These are phyloP conservation scores for Setaria viridis DNA, from an alignment of 202 grass and related monocot species.

Conservation along the genomic window DNA sequence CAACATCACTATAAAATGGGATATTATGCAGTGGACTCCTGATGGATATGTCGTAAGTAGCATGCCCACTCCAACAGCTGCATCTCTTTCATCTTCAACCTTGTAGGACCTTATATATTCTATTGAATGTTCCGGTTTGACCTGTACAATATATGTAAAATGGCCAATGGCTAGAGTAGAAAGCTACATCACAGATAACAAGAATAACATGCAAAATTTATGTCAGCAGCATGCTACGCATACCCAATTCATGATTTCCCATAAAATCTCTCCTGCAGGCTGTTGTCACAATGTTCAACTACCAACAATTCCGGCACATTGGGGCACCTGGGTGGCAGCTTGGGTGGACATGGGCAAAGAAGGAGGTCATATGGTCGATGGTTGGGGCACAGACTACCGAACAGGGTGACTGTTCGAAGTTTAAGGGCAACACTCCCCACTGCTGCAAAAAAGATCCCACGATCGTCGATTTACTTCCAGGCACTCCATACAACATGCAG, in stretches of 20 bases:
- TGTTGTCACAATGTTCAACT: constrained; percentile 90
- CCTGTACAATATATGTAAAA: constrained; percentile 8
- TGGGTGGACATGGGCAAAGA: constrained; percentile 93
- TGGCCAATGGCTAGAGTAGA: background rate
- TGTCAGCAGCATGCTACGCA: background rate
- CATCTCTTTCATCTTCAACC: constrained; percentile 22
- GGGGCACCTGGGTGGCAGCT: constrained; percentile 82
- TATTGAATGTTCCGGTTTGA: constrained; percentile 6
- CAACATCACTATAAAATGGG: constrained; percentile 99
- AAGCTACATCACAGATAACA: constrained; percentile 20
- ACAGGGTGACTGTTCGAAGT: constrained; percentile 95
- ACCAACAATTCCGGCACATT: constrained; percentile 96
- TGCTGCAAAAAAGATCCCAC: constrained; percentile 82
- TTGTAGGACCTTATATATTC: constrained; percentile 11
- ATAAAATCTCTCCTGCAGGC: constrained; percentile 63
- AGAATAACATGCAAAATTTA: background rate
- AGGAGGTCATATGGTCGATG: constrained; percentile 99
- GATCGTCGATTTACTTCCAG: constrained; percentile 88
- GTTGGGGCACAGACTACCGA: constrained; percentile 82
- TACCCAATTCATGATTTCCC: background rate
- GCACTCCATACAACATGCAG: constrained; percentile 90
- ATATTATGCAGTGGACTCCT: constrained; percentile 91
- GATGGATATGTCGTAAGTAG: constrained; percentile 70
- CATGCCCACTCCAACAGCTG: constrained; percentile 25
- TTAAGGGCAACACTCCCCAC: constrained; percentile 66